Evolutionary conservation across 129 eudicot genomes (phyloP).

Genomic region (Apium graveolens): DNA sequence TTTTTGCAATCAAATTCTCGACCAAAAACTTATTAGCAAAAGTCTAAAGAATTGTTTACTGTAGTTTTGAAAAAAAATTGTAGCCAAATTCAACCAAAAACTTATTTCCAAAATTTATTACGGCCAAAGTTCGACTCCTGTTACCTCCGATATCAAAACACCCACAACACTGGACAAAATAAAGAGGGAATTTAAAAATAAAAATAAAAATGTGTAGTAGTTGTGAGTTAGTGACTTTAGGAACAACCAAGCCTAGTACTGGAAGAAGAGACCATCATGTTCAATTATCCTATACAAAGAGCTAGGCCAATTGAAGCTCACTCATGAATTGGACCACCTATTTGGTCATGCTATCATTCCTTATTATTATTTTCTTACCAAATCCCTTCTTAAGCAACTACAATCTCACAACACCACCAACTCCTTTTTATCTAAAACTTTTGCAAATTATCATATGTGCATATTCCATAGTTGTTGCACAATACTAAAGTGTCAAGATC

Average conservation of each 20-base stretch:
- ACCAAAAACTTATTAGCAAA: too few relatives aligned
- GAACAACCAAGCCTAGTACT: background rate
- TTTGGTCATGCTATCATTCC: background rate
- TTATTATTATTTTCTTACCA: background rate
- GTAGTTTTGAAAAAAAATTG: too few relatives aligned
- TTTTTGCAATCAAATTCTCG: too few relatives aligned
- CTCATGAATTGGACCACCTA: background rate
- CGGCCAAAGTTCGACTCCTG: too few relatives aligned
- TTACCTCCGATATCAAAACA: too few relatives aligned
- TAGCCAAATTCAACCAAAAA: too few relatives aligned
- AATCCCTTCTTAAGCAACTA: background rate
- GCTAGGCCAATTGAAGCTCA: background rate
- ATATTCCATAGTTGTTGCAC: background rate
- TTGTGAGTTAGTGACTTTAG: background rate
- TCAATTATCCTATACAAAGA: background rate
- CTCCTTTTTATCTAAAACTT: background rate
- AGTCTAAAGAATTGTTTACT: too few relatives aligned
- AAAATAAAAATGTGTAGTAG: background rate
- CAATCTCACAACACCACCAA: background rate
- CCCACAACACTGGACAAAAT: background rate
- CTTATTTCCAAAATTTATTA: too few relatives aligned
- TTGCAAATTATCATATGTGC: background rate
- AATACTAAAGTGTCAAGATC: background rate
- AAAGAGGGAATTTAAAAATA: background rate
- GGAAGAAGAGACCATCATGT: background rate